phyloP scores from a whole-genome alignment of 495 filamentous ascomycete genomes.

The Physcia stellaris region DNA sequence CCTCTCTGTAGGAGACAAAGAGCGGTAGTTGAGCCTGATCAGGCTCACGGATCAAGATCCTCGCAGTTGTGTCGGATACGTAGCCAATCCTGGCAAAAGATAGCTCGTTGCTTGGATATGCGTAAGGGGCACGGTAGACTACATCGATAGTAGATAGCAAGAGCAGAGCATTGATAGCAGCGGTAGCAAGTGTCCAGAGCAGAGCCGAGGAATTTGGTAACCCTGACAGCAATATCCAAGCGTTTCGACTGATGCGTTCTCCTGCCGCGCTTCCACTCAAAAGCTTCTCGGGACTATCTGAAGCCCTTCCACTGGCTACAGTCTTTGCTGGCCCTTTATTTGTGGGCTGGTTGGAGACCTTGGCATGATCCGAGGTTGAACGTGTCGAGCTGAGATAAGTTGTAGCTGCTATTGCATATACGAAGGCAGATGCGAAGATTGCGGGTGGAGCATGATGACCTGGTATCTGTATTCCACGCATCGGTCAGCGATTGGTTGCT shows the following conservation, averaged over 20 bases:
- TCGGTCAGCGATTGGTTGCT: constrained; percentile 11
- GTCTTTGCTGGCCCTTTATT: constrained; percentile 5
- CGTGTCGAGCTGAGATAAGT: not conserved
- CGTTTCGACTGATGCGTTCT: constrained; percentile 5
- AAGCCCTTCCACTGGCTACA: not conserved
- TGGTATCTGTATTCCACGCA: constrained; percentile 36
- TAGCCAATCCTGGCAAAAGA: constrained; percentile 77
- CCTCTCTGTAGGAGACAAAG: constrained; percentile 45
- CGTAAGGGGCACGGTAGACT: constrained; percentile 50
- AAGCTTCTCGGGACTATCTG: not conserved
- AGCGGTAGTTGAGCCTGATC: constrained; percentile 60
- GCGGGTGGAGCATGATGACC: constrained; percentile 47
- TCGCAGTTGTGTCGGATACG: constrained; percentile 68
- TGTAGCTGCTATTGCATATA: constrained; percentile 46
- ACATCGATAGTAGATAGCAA: constrained; percentile 58
- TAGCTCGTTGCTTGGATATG: constrained; percentile 58
- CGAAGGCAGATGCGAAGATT: constrained; percentile 53
- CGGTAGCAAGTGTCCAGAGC: constrained; percentile 45
- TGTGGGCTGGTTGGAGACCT: constrained; percentile 3
- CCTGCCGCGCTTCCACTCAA: constrained; percentile 11
- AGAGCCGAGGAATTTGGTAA: constrained; percentile 49
- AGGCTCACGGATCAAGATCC: constrained; percentile 73
- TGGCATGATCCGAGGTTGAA: not conserved
- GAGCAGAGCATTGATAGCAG: constrained; percentile 54
- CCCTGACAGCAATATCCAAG: constrained; percentile 29